Evolutionary conservation across 106 monocot genomes (phyloP), one percentile per base, ranked within the genome.

Genomic region (Dactylorhiza incarnata): DNA sequence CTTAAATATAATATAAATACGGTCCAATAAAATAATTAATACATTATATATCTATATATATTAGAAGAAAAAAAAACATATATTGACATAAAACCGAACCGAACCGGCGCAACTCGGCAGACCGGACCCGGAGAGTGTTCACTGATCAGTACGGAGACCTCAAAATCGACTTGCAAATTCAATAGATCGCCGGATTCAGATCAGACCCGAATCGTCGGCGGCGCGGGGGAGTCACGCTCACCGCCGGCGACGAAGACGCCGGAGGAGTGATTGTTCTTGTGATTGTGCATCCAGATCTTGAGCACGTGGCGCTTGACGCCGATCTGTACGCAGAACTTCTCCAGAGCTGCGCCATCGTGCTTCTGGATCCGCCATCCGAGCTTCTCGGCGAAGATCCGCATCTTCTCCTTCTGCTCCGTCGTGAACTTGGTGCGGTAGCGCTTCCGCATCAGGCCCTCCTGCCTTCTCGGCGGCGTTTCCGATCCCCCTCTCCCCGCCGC

Each of bases 251-350:
- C 26, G 51, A 37, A 24, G 9, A 43, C 77, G 50, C 53, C 24
- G 25, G 69, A 0, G 20, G 71, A 58, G 75, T 58, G 75, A 37
- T 82, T 83, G 68, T 82, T 82, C 87, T 91, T 91, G 79, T 91
- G 87, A 78, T 91, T 91, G 73, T 91, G 91, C 88, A 91, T 91
- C 91, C 91, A 91, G 19, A 91, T 86, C 82, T 88, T 91, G 26
- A 91, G 82, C 0, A 86, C 91, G 48, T 86, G 86, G 22, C 88
- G 73, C 75, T 85, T 84, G 24, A 95, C 91, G 6, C 89, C 89
- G 23, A 81, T 78, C 83, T 95, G 91, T 20, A 77, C 45, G 68
- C 87, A 89, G 81, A 95, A 95, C 71, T 84, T 78, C 59, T 89
- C 85, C 4, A 95, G 82, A 44, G 81, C 85, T 9, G 22, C 81